Percentiles rank a stretch among this genome's conserved stretches.
phyloP scores from a whole-genome alignment of 106 monocot species.

The Dioscorea zingiberensis region DNA sequence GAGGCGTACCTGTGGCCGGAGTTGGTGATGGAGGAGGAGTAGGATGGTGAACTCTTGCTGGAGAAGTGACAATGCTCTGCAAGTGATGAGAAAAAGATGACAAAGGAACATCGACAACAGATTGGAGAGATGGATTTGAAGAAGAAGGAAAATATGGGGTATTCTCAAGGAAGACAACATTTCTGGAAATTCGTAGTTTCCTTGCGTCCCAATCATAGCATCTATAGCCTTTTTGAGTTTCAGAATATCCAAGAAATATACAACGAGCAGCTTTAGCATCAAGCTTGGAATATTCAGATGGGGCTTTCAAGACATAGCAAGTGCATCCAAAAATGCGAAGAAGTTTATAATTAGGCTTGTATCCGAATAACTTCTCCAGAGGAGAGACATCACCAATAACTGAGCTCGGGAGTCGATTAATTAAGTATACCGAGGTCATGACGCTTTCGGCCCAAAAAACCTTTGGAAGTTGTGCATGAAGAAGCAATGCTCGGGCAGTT shows the following conservation, averaged over 20 bases:
- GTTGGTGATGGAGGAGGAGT: conserved; percentile 10
- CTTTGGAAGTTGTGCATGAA: conserved; percentile 5
- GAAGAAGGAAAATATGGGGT: not conserved
- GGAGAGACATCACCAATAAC: conserved; percentile 1
- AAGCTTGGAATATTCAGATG: conserved; percentile 13
- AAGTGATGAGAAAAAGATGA: conserved; percentile 14
- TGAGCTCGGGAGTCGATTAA: not conserved
- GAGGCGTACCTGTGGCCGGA: not conserved
- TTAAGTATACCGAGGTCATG: conserved; percentile 3
- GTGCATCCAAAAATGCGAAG: conserved; percentile 3
- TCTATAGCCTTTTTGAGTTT: conserved; percentile 8
- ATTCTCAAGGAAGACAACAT: conserved; percentile 3
- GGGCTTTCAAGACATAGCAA: not conserved
- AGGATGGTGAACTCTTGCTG: not conserved
- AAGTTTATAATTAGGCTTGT: conserved; percentile 2
- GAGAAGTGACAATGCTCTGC: not conserved
- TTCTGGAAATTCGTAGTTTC: conserved; percentile 8
- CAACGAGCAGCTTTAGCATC: not conserved
- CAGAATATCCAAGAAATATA: conserved; percentile 17
- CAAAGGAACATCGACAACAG: not conserved
- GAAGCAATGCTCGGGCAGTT: conserved; percentile 3
- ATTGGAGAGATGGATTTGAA: not conserved
- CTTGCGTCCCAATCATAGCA: conserved; percentile 5
- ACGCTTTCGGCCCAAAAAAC: conserved; percentile 12
- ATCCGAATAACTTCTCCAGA: not conserved